Base-by-base conservation (phyloP, 352 stramenopile genomes). In the Phytophthora lateralis region DNA sequence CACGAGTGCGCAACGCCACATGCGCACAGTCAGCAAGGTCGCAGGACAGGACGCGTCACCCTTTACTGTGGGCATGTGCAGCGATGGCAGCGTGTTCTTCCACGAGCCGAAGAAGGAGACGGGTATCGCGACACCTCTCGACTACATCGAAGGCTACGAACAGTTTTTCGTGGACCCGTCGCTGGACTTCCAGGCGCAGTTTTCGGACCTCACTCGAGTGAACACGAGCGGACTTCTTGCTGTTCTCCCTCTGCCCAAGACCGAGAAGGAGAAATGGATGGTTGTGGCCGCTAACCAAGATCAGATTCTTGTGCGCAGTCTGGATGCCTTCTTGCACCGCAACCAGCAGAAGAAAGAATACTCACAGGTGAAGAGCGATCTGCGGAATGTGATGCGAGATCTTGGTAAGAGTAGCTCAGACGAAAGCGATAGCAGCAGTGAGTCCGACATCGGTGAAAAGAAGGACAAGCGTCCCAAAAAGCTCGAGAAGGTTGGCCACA, bases 11-110 rank as follows among this genome's bases (percentile, higher is more conserved):
- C 73, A 73, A 55, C 75, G 84, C 1, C 73, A 91, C 42, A 91
- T 95, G 82, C 79, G 86, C 2, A 91, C 76, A 11, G 75, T 95
- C 4, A 89, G 69, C 51, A 76, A 91, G 41, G 66, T 95, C 0
- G 78, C 83, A 11, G 80, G 86, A 2, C 71, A 81, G n/a, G 71
- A 87, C 37, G 46, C 57, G 4, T 75, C 80, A 0, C 80, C 81
- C 0, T 91, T 93, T 51, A 90, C 82, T 10, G 71, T 95, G 10
- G 86, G 86, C 17, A 91, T 91, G 77, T 95, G 86, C 66, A 91
- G 78, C 3, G 86, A 95, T 42, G 86, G 86, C 12, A 93, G 83
- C 18, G 86, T 95, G 5, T 95, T 95, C 52, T 76, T 88, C 44
- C 83, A 95, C 47, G 50, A 78, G 15, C 76, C 80, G 1, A 66